Conservation (phyloP, 2,329 filamentous ascomycete genomes). For the Colletotrichum sp. region DNA sequence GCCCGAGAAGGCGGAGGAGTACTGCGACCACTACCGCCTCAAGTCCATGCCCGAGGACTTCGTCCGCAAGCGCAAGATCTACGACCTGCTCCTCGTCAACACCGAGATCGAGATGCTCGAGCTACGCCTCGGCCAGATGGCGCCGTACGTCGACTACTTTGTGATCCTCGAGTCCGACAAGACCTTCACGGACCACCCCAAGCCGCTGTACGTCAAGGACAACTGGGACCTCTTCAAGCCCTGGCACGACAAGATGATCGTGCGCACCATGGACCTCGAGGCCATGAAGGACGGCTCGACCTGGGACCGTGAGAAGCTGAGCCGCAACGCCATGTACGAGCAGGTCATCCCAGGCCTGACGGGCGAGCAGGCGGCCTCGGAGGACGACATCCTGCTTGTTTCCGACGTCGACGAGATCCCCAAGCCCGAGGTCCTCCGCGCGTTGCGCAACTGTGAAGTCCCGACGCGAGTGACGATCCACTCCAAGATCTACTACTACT, state of each 20-base stretch:
- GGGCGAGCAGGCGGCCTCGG: conserved; percentile 43
- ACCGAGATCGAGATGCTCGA: conserved; percentile 71
- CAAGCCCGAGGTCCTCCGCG: conserved; percentile 51
- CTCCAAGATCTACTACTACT: conserved; percentile 62
- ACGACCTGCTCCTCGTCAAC: conserved; percentile 68
- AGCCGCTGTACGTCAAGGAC: conserved; percentile 57
- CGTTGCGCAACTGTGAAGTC: conserved; percentile 56
- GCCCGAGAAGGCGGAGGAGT: conserved; percentile 17
- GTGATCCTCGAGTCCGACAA: conserved; percentile 64
- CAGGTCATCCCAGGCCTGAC: conserved; percentile 58
- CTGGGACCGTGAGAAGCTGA: conserved; percentile 58
- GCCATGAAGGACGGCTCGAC: conserved; percentile 25
- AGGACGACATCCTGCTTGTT: conserved; percentile 62
- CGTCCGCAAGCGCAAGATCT: conserved; percentile 52
- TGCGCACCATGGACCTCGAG: conserved; percentile 37
- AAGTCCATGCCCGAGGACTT: conserved; percentile 30
- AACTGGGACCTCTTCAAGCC: conserved; percentile 56
- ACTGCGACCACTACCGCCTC: conserved; percentile 44
- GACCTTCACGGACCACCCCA: conserved; percentile 63
- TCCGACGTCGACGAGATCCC: conserved; percentile 67
- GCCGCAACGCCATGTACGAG: conserved; percentile 61
- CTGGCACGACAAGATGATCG: conserved; percentile 66
- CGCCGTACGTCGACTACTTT: conserved; percentile 67
- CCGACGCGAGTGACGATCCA: conserved; percentile 57
- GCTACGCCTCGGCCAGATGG: conserved; percentile 64